Conservation (phyloP, 2,329 filamentous ascomycete genomes). For the Hypoxylon sp. region DNA sequence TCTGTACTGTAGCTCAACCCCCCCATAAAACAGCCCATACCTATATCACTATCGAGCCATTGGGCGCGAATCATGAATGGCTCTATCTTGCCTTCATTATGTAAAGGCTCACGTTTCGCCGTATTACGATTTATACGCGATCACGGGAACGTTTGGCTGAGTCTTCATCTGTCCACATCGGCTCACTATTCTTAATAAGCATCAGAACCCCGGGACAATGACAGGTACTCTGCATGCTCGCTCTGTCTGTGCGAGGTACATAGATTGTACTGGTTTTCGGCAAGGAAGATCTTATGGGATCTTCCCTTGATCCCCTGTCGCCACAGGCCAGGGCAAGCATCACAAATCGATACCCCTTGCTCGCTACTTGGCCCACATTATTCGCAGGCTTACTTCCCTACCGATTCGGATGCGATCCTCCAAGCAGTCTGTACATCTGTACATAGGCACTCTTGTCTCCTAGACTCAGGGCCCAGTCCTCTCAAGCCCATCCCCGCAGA, state of each 20-base stretch:
- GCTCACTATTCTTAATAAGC: conserved; percentile 42
- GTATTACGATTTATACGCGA: conserved; percentile 30
- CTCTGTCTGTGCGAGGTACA: conserved; percentile 47
- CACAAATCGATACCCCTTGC: conserved; percentile 54
- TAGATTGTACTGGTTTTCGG: conserved; percentile 46
- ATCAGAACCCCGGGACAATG: conserved; percentile 34
- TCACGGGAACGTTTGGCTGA: conserved; percentile 26
- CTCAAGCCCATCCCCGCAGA: conserved; percentile 53
- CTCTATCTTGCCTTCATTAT: conserved; percentile 10
- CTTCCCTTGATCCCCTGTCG: conserved; percentile 51
- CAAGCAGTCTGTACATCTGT: conserved; percentile 45
- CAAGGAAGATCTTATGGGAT: conserved; percentile 54
- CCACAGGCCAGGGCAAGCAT: conserved; percentile 50
- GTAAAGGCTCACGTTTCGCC: conserved; percentile 8
- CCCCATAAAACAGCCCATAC: conserved; percentile 23
- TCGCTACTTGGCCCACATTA: conserved; percentile 50
- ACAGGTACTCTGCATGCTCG: conserved; percentile 44
- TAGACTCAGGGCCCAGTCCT: conserved; percentile 36
- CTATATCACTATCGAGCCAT: conserved; percentile 14
- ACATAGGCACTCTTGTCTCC: conserved; percentile 31
- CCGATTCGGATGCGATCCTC: conserved; percentile 55
- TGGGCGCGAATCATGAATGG: conserved; percentile 15
- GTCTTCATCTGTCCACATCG: conserved; percentile 39
- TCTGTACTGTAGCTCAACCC: conserved; percentile 23
- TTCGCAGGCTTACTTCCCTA: conserved; percentile 53